Evolutionary conservation across 495 filamentous ascomycete genomes (phyloP), one percentile per base, ranked within the genome.

Genomic region (Parachaetomium inaequale): DNA sequence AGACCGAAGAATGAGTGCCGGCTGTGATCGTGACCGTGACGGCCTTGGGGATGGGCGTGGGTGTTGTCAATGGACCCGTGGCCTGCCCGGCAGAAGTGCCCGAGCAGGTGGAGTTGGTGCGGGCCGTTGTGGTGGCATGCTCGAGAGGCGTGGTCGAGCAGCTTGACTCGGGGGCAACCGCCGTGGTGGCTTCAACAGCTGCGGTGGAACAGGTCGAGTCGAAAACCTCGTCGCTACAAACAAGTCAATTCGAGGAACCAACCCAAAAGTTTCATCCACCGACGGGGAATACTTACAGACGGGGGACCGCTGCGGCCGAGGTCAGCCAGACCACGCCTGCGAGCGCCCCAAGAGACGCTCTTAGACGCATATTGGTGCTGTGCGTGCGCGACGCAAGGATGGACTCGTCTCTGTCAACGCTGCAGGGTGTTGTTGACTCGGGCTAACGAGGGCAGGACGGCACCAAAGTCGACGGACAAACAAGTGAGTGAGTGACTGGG

Each of bases 291-390:
- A 49, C 70, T 63, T 49, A 74, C 72, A 57, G 50, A n/a, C 61
- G 57, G 19, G 68, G 72, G 28, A 67, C 51, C 19, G 51, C 65
- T 2, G 63, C 66, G 21, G 63, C 63, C 11, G 58, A 52, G 26
- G 66, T 49, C 43, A 71, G 43, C 58, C 42, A 46, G 19, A 64
- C 60, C 32, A 69, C 58, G 46, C 64, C 65, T 28, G 42, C 29
- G 4, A 72, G 38, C 56, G 55, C 59, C 32, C 66, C 59, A 14
- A 72, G 49, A 26, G 68, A 62, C 23, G 65, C 62, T 47, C 47
- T 47, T 11, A 60, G 49, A 62, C 70, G 72, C 72, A 74, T 74
- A 67, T 51, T 67, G 59, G 65, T 19, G 59, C 21, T 47, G 34
- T 23, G 7, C 45, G 23, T 21, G 23, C 8, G 10, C 19, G 17